Percentiles rank a stretch among this genome's conserved stretches.
phyloP scores from a whole-genome alignment of 2,329 filamentous ascomycete genomes.

The Tolypocladium ophioglossoides region DNA sequence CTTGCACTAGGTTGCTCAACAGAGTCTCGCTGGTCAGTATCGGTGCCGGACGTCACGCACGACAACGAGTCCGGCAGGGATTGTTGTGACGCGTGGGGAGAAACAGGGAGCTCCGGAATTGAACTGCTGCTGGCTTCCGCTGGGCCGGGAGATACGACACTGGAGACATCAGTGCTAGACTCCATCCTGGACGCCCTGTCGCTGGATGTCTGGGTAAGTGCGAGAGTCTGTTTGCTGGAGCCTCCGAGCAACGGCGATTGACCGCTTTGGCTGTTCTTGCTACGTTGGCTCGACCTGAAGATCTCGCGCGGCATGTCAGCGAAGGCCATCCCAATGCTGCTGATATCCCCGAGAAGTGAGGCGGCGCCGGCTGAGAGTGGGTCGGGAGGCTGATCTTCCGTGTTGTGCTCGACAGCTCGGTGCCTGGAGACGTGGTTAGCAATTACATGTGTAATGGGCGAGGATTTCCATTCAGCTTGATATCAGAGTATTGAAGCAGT shows the following conservation, averaged over 20 bases:
- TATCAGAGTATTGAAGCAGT: conserved; percentile 54
- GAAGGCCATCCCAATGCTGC: conserved; percentile 70
- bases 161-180: conserved; percentile 2
- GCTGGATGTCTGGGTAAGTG: not conserved
- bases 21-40: not conserved
- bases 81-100: not conserved
- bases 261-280: conserved; percentile 6
- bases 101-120: not conserved
- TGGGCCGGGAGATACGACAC: not conserved
- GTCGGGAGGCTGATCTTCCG: conserved; percentile 68
- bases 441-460: not conserved
- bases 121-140: not conserved
- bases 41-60: not conserved
- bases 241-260: conserved; percentile 1
- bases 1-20: not conserved
- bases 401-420: conserved; percentile 56
- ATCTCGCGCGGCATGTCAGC: conserved; percentile 58
- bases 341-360: conserved; percentile 73
- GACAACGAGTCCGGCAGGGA: not conserved
- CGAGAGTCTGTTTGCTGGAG: conserved; percentile 3
- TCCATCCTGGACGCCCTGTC: conserved; percentile 2
- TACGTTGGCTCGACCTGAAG: conserved; percentile 29
- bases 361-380: conserved; percentile 68
- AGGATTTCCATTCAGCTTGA: conserved; percentile 52
- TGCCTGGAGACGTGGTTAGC: conserved; percentile 25